phyloP scores from a whole-genome alignment of 1,284 basidiomycete genomes.

The Papiliotrema laurentii region DNA sequence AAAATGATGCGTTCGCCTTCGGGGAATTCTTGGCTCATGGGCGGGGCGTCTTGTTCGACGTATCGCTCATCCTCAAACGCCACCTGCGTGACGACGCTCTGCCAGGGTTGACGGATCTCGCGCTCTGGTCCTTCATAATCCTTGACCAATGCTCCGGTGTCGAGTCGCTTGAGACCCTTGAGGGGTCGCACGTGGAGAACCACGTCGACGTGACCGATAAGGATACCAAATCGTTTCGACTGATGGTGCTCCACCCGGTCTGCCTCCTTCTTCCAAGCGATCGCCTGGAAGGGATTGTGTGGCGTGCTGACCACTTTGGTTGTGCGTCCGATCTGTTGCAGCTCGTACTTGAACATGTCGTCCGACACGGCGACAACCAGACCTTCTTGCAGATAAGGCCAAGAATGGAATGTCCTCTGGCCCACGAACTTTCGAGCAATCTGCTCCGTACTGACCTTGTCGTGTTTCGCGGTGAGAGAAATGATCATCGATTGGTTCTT shows the following conservation, averaged over 20 bases:
- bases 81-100: constrained; percentile 73
- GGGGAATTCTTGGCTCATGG: constrained; percentile 84
- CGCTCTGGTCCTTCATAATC: constrained; percentile 82
- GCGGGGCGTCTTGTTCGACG: constrained; percentile 67
- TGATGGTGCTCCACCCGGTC: constrained; percentile 78
- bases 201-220: constrained; percentile 75
- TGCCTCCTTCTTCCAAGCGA: constrained; percentile 70
- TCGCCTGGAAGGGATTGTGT: constrained; percentile 62
- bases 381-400: constrained; percentile 95
- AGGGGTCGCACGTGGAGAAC: constrained; percentile 78
- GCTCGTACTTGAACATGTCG: constrained; percentile 77
- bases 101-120: constrained; percentile 78
- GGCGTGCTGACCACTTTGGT: constrained; percentile 63
- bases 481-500: constrained; percentile 90
- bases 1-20: constrained; percentile 89
- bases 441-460: constrained; percentile 63
- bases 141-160: constrained; percentile 86
- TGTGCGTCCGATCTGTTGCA: constrained; percentile 57
- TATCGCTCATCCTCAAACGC: constrained; percentile 83
- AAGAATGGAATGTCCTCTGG: constrained; percentile 72
- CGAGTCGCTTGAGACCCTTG: constrained; percentile 86
- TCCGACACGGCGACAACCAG: constrained; percentile 83
- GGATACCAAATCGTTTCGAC: constrained; percentile 82
- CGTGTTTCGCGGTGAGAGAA: constrained; percentile 71
- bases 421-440: constrained; percentile 73